A percentile compares a stretch with the other conserved stretches of the same genome.
phyloP scores from a whole-genome alignment of 2,329 filamentous ascomycete genomes.

The Exophiala sp. region DNA sequence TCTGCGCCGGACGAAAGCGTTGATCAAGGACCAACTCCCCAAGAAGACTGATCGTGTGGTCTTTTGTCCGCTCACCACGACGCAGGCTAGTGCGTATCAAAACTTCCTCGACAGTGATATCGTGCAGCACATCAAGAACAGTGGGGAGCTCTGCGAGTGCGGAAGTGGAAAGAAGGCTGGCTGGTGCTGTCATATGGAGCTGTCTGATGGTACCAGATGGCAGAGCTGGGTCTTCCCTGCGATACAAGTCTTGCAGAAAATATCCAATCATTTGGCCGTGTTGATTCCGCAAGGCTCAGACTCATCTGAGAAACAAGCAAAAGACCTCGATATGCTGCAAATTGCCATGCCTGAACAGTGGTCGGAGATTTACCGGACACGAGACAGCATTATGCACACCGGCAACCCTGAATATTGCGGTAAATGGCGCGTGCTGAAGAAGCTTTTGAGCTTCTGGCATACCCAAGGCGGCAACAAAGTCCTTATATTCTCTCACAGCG shows the following conservation, averaged over 20 bases:
- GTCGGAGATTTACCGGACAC: conserved; percentile 64
- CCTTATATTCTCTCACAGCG: conserved; percentile 88
- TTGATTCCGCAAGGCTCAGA: conserved; percentile 67
- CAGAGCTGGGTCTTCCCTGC: conserved; percentile 75
- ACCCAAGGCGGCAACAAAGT: conserved; percentile 79
- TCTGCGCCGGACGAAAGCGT: conserved; percentile 80
- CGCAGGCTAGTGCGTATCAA: conserved; percentile 76
- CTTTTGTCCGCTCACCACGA: conserved; percentile 82
- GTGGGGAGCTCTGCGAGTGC: conserved; percentile 65
- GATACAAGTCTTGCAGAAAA: conserved; percentile 74
- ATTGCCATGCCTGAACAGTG: conserved; percentile 69
- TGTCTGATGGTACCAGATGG: conserved; percentile 61
- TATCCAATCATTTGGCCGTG: conserved; percentile 87
- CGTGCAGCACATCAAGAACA: conserved; percentile 61
- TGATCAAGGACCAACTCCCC: conserved; percentile 87
- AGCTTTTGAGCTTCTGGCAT: conserved; percentile 84
- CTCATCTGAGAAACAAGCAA: conserved; percentile 64
- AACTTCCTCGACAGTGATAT: conserved; percentile 69
- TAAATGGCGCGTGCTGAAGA: conserved; percentile 90
- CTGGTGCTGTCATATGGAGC: conserved; percentile 65
- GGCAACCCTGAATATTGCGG: conserved; percentile 89
- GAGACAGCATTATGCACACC: conserved; percentile 72
- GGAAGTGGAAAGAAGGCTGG: conserved; percentile 64
- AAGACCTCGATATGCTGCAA: conserved; percentile 67
- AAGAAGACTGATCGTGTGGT: conserved; percentile 93